phyloP scores from a whole-genome alignment of 805 yeast genomes.

The Diddensiella caesifluorescens region DNA sequence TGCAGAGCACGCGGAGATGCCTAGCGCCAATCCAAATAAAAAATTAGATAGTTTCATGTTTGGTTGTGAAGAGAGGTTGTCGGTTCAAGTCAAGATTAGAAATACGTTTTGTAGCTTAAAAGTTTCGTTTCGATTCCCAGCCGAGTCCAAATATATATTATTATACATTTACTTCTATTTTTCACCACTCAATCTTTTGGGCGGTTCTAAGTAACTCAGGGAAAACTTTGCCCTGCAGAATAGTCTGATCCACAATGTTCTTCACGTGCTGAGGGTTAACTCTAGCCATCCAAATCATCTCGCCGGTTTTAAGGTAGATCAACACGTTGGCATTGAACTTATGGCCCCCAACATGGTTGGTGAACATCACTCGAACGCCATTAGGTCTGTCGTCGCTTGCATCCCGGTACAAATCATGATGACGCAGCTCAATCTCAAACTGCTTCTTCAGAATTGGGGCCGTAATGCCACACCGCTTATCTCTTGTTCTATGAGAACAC shows the following conservation, averaged over 20 bases:
- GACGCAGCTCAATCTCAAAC: constrained; percentile 66
- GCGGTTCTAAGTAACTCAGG: constrained; percentile 54
- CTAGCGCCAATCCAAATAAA: constrained; percentile 1
- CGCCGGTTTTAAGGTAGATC: constrained; percentile 66
- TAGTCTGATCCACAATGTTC: constrained; percentile 70
- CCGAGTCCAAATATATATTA: not conserved
- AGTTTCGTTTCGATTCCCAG: too few species aligned
- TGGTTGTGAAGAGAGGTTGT: too few species aligned
- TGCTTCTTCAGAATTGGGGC: constrained; percentile 86
- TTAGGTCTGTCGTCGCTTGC: constrained; percentile 64
- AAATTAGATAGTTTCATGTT: too few species aligned
- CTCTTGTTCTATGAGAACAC: constrained; percentile 89
- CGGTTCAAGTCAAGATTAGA: too few species aligned
- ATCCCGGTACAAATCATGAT: constrained; percentile 69
- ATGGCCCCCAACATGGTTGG: constrained; percentile 95
- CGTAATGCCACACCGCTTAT: constrained; percentile 87
- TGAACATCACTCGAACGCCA: constrained; percentile 66
- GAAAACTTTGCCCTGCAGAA: constrained; percentile 64
- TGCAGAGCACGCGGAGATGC: not conserved
- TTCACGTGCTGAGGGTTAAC: constrained; percentile 71
- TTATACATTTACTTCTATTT: too few species aligned
- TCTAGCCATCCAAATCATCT: constrained; percentile 83
- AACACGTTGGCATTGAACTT: constrained; percentile 88
- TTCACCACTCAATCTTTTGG: constrained; percentile 5
- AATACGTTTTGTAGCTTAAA: too few species aligned